A percentile compares a stretch with the other conserved stretches of the same genome.
Conservation (phyloP, 441 rosid genomes). For the Pelargonium citronellum region DNA sequence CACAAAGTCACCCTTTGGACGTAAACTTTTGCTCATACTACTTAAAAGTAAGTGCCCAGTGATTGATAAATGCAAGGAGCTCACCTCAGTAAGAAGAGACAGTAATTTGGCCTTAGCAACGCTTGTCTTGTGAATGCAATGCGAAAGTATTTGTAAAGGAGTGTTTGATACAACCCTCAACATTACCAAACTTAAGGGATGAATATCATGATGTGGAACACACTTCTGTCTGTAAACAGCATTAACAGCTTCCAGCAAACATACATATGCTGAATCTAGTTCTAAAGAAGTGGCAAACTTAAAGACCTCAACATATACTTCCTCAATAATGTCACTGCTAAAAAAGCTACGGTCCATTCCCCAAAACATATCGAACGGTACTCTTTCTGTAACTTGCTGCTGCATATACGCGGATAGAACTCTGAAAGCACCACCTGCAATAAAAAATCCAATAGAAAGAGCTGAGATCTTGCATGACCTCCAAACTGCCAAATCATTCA, state of each 20-base stretch:
- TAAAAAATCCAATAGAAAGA: slow-evolving; percentile 50
- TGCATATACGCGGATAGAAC: slow-evolving; percentile 46
- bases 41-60: slow-evolving; percentile 50
- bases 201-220: slow-evolving; percentile 35
- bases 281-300: slow-evolving; percentile 45
- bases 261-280: slow-evolving; percentile 45
- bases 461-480: slow-evolving; percentile 29
- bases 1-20: slow-evolving; percentile 18
- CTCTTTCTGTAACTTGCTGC: slow-evolving; percentile 40
- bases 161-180: slow-evolving; percentile 51
- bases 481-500: slow-evolving; percentile 26
- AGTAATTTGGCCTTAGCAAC: slow-evolving; percentile 56
- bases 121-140: slow-evolving; percentile 45
- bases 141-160: slow-evolving; percentile 55
- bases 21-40: slow-evolving; percentile 28
- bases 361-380: slow-evolving; percentile 48
- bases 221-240: slow-evolving; percentile 40
- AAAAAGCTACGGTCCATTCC: slow-evolving; percentile 39
- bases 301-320: slow-evolving; percentile 50
- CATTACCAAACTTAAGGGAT: slow-evolving; percentile 51
- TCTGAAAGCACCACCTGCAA: slow-evolving; percentile 67
- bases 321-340: slow-evolving; percentile 49
- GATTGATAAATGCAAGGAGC: slow-evolving; percentile 60
- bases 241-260: slow-evolving; percentile 59
- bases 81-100: slow-evolving; percentile 63